Evolutionary conservation across 768 basidiomycete species (phyloP).

Genomic region (Daedaleopsis sinensis): DNA sequence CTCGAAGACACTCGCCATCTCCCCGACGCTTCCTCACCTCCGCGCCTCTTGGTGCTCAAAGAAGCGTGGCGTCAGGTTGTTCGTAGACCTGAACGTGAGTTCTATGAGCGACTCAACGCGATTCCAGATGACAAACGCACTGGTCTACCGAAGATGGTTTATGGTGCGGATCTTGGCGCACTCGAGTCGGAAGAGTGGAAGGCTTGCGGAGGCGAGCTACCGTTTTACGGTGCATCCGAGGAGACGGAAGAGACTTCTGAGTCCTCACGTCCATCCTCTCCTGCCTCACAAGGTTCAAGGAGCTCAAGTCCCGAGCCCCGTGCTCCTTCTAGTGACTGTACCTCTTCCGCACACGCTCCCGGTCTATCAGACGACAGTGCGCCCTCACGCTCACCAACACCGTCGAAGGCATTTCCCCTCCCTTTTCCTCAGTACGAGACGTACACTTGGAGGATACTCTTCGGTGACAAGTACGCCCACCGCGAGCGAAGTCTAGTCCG

Average conservation of each 20-base stretch:
- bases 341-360: neutral
- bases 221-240: neutral
- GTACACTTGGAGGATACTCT: neutral
- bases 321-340: neutral
- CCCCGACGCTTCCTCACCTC: neutral
- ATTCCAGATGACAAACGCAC: neutral
- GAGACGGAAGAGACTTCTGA: neutral
- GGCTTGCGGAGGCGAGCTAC: neutral
- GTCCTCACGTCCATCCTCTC: neutral
- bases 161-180: neutral
- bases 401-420: neutral
- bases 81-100: slow-evolving; percentile 4
- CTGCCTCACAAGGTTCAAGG: neutral
- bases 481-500: slow-evolving; percentile 18
- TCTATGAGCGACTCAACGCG: slow-evolving; percentile 3
- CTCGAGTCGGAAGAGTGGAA: neutral
- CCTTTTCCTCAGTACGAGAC: slow-evolving; percentile 9
- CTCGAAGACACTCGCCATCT: neutral
- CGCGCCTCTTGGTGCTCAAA: slow-evolving; percentile 6
- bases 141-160: neutral
- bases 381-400: neutral
- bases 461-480: neutral
- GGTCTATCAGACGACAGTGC: neutral
- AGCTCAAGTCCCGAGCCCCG: neutral
- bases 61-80: slow-evolving; percentile 16